Conservation (phyloP, 192 early-diverging fungal genomes). For the Coemansia sp. region DNA sequence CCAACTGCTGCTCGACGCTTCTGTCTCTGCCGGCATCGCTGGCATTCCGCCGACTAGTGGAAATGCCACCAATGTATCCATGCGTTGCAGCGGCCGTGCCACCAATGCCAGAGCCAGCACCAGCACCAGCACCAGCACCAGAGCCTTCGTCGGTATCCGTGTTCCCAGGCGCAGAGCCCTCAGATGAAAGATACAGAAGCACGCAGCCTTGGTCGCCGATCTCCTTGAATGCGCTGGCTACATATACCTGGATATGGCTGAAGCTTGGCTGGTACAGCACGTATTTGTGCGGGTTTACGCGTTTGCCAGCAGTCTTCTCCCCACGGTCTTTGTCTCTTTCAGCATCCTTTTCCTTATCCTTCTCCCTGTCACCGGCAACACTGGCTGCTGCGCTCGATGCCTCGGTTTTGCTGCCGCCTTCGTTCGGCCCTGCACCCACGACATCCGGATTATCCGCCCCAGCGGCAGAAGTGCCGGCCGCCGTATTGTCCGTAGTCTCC, state of each 20-base stretch:
- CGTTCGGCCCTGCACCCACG: neutral
- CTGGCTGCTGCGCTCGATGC: neutral
- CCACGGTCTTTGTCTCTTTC: slow-evolving; percentile 19
- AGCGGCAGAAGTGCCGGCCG: neutral
- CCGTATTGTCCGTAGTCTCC: neutral
- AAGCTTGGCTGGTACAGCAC: slow-evolving; percentile 88
- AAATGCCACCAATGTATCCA: slow-evolving; percentile 50
- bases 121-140: neutral
- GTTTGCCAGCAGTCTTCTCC: slow-evolving; percentile 31
- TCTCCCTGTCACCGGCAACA: slow-evolving; percentile 9
- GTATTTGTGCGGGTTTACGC: slow-evolving; percentile 87
- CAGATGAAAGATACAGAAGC: slow-evolving; percentile 88
- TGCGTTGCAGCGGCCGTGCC: slow-evolving; percentile 5
- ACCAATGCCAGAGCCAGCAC: neutral
- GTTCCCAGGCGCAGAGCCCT: slow-evolving; percentile 57
- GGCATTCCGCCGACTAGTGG: slow-evolving; percentile 43
- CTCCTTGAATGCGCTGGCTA: slow-evolving; percentile 91
- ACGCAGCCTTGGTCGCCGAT: slow-evolving; percentile 83
- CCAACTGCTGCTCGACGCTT: slow-evolving; percentile 44
- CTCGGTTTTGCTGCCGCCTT: neutral
- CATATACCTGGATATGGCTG: slow-evolving; percentile 87
- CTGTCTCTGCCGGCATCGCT: slow-evolving; percentile 35
- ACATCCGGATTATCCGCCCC: neutral
- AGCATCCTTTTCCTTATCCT: slow-evolving; percentile 10
- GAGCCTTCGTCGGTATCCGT: slow-evolving; percentile 1